A percentile compares a stretch with the other conserved stretches of the same genome.
phyloP scores from a whole-genome alignment of 2,329 filamentous ascomycete genomes.

The Boeremia exigua region DNA sequence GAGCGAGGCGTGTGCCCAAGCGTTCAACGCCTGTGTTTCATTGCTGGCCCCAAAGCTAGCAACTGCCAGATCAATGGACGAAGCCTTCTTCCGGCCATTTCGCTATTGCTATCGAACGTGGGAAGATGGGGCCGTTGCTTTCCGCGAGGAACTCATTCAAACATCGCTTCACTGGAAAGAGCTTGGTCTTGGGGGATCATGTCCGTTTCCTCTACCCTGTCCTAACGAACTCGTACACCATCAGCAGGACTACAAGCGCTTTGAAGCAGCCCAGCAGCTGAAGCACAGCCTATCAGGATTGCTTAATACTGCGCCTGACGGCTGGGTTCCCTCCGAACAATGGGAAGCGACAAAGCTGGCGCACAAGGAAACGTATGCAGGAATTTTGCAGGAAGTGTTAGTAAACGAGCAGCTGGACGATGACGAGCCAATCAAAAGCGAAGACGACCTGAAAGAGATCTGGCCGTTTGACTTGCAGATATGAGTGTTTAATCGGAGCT shows the following conservation, averaged over 20 bases:
- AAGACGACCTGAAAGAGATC: constrained; percentile 42
- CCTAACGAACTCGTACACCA: no score
- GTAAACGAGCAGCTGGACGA: constrained; percentile 30
- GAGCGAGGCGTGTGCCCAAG: background rate
- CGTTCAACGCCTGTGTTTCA: background rate
- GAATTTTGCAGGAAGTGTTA: no score
- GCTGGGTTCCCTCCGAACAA: no score
- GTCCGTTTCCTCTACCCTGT: constrained; percentile 31
- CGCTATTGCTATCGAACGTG: constrained; percentile 51
- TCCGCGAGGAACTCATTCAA: constrained; percentile 51
- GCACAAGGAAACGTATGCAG: no score
- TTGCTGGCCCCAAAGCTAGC: constrained; percentile 1
- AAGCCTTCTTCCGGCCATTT: constrained; percentile 49
- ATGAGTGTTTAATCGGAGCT: no score
- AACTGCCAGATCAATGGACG: constrained; percentile 42
- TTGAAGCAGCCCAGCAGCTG: no score
- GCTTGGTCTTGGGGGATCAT: constrained; percentile 47
- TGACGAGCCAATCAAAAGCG: constrained; percentile 44
- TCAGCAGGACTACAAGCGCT: no score
- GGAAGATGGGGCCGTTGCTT: constrained; percentile 49
- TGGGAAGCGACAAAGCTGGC: no score
- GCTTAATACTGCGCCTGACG: no score
- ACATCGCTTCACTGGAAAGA: constrained; percentile 47
- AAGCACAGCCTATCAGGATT: no score
- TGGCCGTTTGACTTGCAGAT: constrained; percentile 44